Conservation (phyloP, 371 early-diverging fungal species). For the Rhizopus sp. region DNA sequence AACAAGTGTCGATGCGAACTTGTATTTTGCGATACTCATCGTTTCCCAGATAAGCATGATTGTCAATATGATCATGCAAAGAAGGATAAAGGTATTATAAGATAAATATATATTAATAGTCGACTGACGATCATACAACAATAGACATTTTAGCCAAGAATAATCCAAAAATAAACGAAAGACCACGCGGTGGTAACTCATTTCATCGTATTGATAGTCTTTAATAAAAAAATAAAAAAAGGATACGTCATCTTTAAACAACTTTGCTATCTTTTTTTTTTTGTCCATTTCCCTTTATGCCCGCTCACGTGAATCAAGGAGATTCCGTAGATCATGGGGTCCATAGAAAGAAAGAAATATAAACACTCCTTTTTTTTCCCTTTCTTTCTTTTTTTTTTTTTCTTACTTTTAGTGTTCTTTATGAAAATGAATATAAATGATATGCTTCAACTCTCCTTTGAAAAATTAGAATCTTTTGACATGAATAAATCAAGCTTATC, state of each 20-base stretch:
- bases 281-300: no score
- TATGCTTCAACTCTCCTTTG: slow-evolving; percentile 23
- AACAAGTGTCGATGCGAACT: slow-evolving; percentile 83
- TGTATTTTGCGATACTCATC: slow-evolving; percentile 81
- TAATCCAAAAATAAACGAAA: slow-evolving; percentile 79
- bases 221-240: slow-evolving; percentile 18
- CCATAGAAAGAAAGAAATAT: no score
- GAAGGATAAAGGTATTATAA: slow-evolving; percentile 55
- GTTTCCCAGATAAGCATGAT: slow-evolving; percentile 75
- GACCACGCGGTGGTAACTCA: slow-evolving; percentile 76
- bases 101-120: background rate
- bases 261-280: no score
- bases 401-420: slow-evolving; percentile 1
- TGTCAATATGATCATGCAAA: slow-evolving; percentile 81
- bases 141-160: slow-evolving; percentile 70
- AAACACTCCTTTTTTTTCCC: background rate
- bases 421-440: slow-evolving; percentile 13
- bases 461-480: slow-evolving; percentile 25
- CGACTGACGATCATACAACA: background rate
- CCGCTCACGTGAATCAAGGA: no score
- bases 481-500: slow-evolving; percentile 20
- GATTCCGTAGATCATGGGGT: no score
- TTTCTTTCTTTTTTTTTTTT: slow-evolving; percentile 5
- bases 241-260: background rate
- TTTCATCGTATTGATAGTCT: slow-evolving; percentile 72